Evolutionary conservation across 2,329 filamentous ascomycete genomes (phyloP).

Genomic region (Talaromyces pinophilus): DNA sequence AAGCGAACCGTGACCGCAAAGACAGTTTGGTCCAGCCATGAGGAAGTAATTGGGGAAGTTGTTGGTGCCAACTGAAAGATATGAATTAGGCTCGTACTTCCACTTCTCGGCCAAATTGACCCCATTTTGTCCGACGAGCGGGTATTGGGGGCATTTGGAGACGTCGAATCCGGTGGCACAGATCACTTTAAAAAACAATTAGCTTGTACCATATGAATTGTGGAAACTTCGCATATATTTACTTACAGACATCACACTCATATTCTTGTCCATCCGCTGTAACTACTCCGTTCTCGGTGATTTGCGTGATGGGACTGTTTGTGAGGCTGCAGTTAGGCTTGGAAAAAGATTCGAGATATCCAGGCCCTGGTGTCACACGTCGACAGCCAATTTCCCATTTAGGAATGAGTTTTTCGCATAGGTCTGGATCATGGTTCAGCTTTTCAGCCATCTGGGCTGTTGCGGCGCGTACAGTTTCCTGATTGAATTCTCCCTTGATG

Average conservation of each 20-base stretch:
- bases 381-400: constrained; percentile 20
- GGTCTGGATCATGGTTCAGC: constrained; percentile 19
- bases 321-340: constrained; percentile 63
- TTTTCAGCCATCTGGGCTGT: constrained; percentile 8
- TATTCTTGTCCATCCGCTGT: constrained; percentile 26
- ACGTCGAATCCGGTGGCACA: constrained; percentile 47
- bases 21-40: constrained; percentile 31
- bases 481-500: constrained; percentile 10
- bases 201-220: not conserved
- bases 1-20: constrained; percentile 34
- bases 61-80: constrained; percentile 49
- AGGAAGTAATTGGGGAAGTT: constrained; percentile 51
- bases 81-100: constrained; percentile 43
- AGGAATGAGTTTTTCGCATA: constrained; percentile 15
- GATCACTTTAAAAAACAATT: constrained; percentile 24
- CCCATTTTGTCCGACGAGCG: constrained; percentile 41
- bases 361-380: constrained; percentile 39
- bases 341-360: constrained; percentile 61
- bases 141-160: constrained; percentile 48
- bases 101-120: constrained; percentile 49
- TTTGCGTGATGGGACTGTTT: constrained; percentile 53
- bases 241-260: constrained; percentile 23
- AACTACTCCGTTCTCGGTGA: constrained; percentile 39
- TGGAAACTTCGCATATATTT: not conserved
- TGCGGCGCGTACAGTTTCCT: constrained; percentile 6